Base-by-base conservation (phyloP, 208 protist genomes). In the Wallacemonas collosoma region DNA sequence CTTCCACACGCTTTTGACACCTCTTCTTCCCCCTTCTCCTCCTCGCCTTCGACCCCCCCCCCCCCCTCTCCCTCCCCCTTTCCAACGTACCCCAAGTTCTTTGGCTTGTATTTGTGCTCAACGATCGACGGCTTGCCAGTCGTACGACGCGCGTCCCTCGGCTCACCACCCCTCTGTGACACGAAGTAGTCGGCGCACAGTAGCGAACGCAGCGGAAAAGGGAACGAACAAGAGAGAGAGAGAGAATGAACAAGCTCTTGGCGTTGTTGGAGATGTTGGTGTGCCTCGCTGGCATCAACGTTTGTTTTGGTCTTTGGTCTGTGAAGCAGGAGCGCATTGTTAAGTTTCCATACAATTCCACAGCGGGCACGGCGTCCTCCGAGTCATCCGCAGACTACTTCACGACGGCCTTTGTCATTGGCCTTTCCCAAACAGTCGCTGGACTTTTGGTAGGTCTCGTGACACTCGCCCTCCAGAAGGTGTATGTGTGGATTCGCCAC, bases 261-360 rank as follows among this genome's bases (percentile, higher is more conserved):
- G 53, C 79, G 39, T 51, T 88, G 1, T 57, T 78, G 6, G 80
- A 94, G 71, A 90, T 94, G 84, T 9, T 86, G 3, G 51, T 92
- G 5, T 93, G 87, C 62, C 75, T 86, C 26, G 68, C 71, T 4
- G 91, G 91, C 44, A 94, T 96, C 75, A 93, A 93, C 76, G 38
- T 91, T 11, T 94, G 88, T 68, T 94, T 96, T 78, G 82, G 80
- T 15, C 73, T 88, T 64, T 96, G 91, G 89, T 93, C 89, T 2
- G 71, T 96, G n/a, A 90, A 93, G 70, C 88, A 94, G 72, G 88
- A 96, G 69, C 86, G 89, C 2, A 63, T 90, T 40, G 77, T 93
- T 7, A 96, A 80, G 44, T 84, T 87, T 57, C 86, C 88, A 1
- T 96, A 96, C 71, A 48, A 45, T 26, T 75, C 43, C 14, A 2